Evolutionary conservation across 164 flowering plant genomes (phyloP), one percentile per base, ranked within the genome.

Genomic region (Paratinospora sagittata): DNA sequence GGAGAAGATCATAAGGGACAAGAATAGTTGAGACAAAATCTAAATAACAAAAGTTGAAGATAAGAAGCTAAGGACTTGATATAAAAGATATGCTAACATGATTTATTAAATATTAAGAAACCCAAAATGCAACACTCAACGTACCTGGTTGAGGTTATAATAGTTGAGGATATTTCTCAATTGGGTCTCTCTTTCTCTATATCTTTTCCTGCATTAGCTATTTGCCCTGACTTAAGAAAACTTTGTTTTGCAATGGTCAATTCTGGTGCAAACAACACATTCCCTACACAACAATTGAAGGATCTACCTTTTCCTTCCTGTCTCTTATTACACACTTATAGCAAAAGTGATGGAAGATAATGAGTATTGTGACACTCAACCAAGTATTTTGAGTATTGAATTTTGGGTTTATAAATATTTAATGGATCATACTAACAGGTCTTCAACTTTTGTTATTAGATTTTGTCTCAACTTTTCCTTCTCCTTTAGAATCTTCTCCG

Each of bases 291-390:
- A n/a, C 58, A 69, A 41, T 10, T 63, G 49, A 88, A 85, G 76
- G 81, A 83, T 72, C 39, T 79, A 61, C 97, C 96, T 27, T 92
- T 95, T 77, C 97, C 98, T 45, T 30, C 4, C 4, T 30, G 43
- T 88, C 60, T 79, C 87, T 63, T 90, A 90, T 82, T 95, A 95
- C 74, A 90, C 98, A 12, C 91, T 92, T 70, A 87, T 91, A 49
- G 82, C 68, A 27, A 89, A 84, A 78, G 84, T 87, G 78, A 75
- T 92, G 77, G 97, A 95, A 78, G 96, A 92, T 64, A 95, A 95
- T 81, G 93, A 91, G 52, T 92, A 88, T 72, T 75, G 72, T 77
- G 34, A 41, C 60, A 78, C 78, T 77, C 83, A 81, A 70, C 79
- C 85, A 72, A 92, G 96, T 92, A 71, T 78, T 0, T 7, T 8